Conservation (phyloP, 2,329 filamentous ascomycete species). For the Trichoderma cornu-damae region DNA sequence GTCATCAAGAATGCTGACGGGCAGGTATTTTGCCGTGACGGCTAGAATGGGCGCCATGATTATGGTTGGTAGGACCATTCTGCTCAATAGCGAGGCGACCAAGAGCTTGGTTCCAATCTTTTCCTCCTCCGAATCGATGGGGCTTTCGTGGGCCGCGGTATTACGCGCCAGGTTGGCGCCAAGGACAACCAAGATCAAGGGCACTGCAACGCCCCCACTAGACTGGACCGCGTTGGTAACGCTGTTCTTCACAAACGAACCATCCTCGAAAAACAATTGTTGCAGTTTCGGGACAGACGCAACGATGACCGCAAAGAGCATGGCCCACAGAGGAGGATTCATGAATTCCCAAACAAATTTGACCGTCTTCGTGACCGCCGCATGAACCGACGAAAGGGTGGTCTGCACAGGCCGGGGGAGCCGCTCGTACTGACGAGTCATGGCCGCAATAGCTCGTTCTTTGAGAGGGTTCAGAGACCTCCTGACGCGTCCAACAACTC, state of each 20-base stretch:
- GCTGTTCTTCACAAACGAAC: conserved; percentile 87
- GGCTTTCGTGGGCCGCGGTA: conserved; percentile 65
- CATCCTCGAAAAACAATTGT: conserved; percentile 77
- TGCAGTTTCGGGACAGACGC: conserved; percentile 83
- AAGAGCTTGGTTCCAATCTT: conserved; percentile 69
- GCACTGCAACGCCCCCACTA: conserved; percentile 85
- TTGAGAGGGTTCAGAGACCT: conserved; percentile 27
- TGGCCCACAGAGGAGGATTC: conserved; percentile 97
- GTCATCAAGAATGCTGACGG: conserved; percentile 90
- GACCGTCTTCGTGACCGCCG: conserved; percentile 44
- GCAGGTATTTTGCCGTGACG: conserved; percentile 80
- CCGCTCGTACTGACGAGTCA: conserved; percentile 30
- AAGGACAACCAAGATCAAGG: conserved; percentile 89
- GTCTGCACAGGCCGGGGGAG: conserved; percentile 42
- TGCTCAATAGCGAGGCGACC: conserved; percentile 75
- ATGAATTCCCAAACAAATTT: conserved; percentile 84
- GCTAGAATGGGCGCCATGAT: conserved; percentile 91
- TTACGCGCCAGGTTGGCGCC: conserved; percentile 92
- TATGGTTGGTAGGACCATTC: conserved; percentile 87
- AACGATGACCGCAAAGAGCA: conserved; percentile 85
- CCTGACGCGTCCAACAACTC: conserved; percentile 31
- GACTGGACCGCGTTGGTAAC: conserved; percentile 83
- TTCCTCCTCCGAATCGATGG: conserved; percentile 64
- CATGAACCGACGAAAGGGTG: conserved; percentile 29
- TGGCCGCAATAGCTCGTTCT: conserved; percentile 22